Evolutionary conservation across 768 basidiomycete species (phyloP).

Genomic region (Panaeolus papilionaceus): DNA sequence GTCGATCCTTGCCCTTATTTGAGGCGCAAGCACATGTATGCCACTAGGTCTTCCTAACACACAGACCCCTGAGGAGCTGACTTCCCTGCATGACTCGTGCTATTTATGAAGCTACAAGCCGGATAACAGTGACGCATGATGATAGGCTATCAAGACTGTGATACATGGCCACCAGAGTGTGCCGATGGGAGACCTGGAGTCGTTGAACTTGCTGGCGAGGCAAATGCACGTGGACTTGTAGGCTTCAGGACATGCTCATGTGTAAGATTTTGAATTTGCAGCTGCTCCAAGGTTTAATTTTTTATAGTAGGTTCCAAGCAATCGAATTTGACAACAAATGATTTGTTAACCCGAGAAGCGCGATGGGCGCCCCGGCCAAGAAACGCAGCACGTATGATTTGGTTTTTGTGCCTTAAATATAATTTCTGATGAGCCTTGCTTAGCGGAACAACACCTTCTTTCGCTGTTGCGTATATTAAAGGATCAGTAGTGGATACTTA

Average conservation of each 20-base stretch:
- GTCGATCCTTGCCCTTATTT: too few relatives aligned
- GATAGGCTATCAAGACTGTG: slow-evolving; percentile 92
- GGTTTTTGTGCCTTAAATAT: neutral
- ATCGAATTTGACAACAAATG: slow-evolving; percentile 90
- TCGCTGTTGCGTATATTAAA: slow-evolving; percentile 97
- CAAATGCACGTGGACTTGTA: slow-evolving; percentile 99
- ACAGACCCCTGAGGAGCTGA: too few relatives aligned
- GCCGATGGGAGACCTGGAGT: slow-evolving; percentile 90
- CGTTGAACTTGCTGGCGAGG: slow-evolving; percentile 85
- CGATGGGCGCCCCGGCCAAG: slow-evolving; percentile 93
- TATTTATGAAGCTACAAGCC: too few relatives aligned
- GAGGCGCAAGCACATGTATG: too few relatives aligned
- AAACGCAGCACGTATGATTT: slow-evolving; percentile 63
- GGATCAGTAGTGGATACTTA: slow-evolving; percentile 97
- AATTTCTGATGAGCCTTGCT: slow-evolving; percentile 17
- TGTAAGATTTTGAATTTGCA: slow-evolving; percentile 55
- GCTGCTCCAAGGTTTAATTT: neutral
- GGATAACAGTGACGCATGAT: slow-evolving; percentile 72
- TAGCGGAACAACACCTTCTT: slow-evolving; percentile 90
- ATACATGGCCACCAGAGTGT: slow-evolving; percentile 95
- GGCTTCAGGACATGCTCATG: slow-evolving; percentile 92
- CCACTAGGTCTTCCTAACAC: too few relatives aligned
- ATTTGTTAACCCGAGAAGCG: slow-evolving; percentile 95
- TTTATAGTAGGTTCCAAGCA: slow-evolving; percentile 79
- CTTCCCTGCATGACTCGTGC: too few relatives aligned